These are phyloP conservation scores for Thalassiosira oceanica DNA, from an alignment of 352 stramenopile genomes.

Conservation along the genomic window DNA sequence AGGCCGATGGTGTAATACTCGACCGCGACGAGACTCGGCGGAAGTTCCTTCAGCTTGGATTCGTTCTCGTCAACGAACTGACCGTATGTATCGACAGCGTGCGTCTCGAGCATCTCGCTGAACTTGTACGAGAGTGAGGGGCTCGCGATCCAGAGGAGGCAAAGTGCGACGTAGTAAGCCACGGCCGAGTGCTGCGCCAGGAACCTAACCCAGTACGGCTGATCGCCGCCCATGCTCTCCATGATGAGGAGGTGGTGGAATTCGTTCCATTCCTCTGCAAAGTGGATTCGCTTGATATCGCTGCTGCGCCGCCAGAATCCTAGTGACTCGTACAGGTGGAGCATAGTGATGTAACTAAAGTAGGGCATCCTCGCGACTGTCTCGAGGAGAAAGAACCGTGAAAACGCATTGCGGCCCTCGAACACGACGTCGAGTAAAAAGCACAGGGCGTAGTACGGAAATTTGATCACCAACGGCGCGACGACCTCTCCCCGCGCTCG, in stretches of 20 bases:
- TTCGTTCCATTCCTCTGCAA: constrained; percentile 76
- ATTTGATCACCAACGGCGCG: constrained; percentile 61
- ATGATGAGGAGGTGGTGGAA: constrained; percentile 77
- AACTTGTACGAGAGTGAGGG: constrained; percentile 59
- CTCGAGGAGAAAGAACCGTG: constrained; percentile 55
- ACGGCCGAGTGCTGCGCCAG: constrained; percentile 68
- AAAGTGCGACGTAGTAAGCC: constrained; percentile 66
- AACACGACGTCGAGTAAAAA: constrained; percentile 68
- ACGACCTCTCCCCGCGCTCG: constrained; percentile 32
- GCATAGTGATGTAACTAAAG: constrained; percentile 66
- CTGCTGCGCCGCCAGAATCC: constrained; percentile 64
- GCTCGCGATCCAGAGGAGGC: constrained; percentile 39
- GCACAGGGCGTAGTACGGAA: constrained; percentile 60
- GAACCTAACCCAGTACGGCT: constrained; percentile 60
- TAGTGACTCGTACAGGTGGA: constrained; percentile 62
- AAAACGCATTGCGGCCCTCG: constrained; percentile 51
- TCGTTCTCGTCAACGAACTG: constrained; percentile 71
- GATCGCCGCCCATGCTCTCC: constrained; percentile 72
- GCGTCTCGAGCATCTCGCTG: constrained; percentile 69
- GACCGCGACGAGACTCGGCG: constrained; percentile 40
- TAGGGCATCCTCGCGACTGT: constrained; percentile 62
- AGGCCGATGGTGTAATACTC: constrained; percentile 66
- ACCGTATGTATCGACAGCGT: constrained; percentile 76
- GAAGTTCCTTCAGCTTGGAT: constrained; percentile 46
- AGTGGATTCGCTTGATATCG: constrained; percentile 68